phyloP scores from a whole-genome alignment of 192 early-diverging fungal species.

The Umbelopsis ramanniana region DNA sequence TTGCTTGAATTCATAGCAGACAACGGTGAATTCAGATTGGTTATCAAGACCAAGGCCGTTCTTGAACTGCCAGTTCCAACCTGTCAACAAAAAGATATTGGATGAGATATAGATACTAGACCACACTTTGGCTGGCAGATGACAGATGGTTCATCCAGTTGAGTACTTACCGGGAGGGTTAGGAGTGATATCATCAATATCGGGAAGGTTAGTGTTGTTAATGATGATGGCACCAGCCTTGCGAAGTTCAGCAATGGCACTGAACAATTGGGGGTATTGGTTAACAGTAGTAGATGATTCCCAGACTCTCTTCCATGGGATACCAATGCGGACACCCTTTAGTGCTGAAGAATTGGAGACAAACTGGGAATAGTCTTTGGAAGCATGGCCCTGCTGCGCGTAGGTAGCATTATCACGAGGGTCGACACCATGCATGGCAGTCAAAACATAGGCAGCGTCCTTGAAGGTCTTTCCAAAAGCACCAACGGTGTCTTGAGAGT shows the following conservation, averaged over 20 bases:
- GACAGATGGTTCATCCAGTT: not conserved
- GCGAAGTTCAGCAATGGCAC: slow-evolving; percentile 28
- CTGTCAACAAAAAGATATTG: not conserved
- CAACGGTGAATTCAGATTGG: slow-evolving; percentile 11
- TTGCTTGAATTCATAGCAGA: slow-evolving; percentile 19
- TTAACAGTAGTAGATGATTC: slow-evolving; percentile 15
- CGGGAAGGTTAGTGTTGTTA: slow-evolving; percentile 18
- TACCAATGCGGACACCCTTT: slow-evolving; percentile 22
- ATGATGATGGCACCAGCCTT: slow-evolving; percentile 37
- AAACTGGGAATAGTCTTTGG: slow-evolving; percentile 16
- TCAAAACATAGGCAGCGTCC: slow-evolving; percentile 41
- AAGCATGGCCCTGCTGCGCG: not conserved
- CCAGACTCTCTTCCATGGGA: slow-evolving; percentile 20
- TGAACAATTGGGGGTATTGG: slow-evolving; percentile 16
- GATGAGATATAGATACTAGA: not conserved
- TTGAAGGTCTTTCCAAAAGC: slow-evolving; percentile 40
- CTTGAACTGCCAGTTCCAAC: slow-evolving; percentile 27
- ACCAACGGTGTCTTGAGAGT: slow-evolving; percentile 59
- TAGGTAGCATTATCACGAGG: slow-evolving; percentile 10
- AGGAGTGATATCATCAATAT: slow-evolving; percentile 10
- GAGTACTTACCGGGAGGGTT: slow-evolving; percentile 10
- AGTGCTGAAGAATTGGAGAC: not conserved
- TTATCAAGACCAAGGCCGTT: slow-evolving; percentile 18
- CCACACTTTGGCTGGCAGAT: not conserved
- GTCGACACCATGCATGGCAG: slow-evolving; percentile 30